These are phyloP conservation scores for Thraustotheca clavata DNA, from an alignment of 352 stramenopile genomes.

Conservation along the genomic window DNA sequence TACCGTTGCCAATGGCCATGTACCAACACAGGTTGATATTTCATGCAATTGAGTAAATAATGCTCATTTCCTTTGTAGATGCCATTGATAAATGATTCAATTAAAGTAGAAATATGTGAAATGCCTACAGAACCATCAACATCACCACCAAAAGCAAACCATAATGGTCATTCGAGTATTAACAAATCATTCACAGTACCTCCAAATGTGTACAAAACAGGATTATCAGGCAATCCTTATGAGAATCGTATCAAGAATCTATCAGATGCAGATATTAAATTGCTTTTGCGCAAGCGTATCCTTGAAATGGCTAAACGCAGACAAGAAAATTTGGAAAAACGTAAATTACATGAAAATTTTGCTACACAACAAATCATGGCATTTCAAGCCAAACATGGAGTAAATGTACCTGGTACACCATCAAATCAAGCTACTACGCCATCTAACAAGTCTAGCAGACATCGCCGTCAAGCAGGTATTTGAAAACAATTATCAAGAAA, in stretches of 20 bases:
- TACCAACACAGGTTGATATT: not conserved
- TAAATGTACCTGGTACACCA: not conserved
- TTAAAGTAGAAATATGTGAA: too few relatives aligned
- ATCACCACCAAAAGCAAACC: too few relatives aligned
- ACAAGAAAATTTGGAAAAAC: slow-evolving; percentile 7
- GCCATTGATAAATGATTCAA: not conserved
- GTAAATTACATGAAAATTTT: slow-evolving; percentile 5
- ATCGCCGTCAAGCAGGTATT: not conserved
- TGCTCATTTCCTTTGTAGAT: not conserved
- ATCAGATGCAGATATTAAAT: slow-evolving; percentile 19
- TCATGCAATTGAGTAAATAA: too few relatives aligned
- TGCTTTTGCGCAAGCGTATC: slow-evolving; percentile 13
- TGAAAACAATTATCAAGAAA: not conserved
- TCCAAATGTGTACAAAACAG: not conserved
- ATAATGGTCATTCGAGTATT: too few relatives aligned
- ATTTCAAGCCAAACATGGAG: not conserved
- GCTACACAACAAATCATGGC: slow-evolving; percentile 11
- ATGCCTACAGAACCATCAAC: too few relatives aligned
- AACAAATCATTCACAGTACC: not conserved
- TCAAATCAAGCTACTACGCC: not conserved
- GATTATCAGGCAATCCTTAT: not conserved
- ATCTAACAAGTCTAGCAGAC: not conserved
- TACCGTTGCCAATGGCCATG: not conserved
- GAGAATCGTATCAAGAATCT: slow-evolving; percentile 20
- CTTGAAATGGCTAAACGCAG: slow-evolving; percentile 1